Percentiles rank a stretch among this genome's conserved stretches.
Conservation (phyloP, 306 rosid species). For the Vachellia pachyceras region DNA sequence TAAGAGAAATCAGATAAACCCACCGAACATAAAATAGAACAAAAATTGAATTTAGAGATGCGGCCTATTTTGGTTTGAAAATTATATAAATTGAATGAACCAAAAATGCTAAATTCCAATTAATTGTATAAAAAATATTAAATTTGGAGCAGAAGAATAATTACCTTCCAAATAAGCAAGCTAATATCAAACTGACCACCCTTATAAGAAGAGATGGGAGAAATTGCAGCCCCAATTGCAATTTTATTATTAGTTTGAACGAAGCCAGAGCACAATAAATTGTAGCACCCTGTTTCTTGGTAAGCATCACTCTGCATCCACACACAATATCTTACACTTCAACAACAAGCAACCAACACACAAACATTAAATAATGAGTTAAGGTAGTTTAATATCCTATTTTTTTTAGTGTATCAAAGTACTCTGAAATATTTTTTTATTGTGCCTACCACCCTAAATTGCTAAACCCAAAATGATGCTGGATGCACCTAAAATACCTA, state of each 20-base stretch:
- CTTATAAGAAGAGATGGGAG: conserved; percentile 67
- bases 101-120: background rate
- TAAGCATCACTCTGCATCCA: conserved; percentile 75
- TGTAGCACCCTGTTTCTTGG: conserved; percentile 83
- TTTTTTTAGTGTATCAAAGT: too few species aligned
- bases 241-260: conserved; percentile 73
- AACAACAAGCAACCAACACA: conserved; percentile 9
- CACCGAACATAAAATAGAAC: background rate
- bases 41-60: background rate
- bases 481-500: too few species aligned
- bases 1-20: background rate
- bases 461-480: too few species aligned
- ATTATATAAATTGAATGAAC: background rate
- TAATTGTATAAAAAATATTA: background rate
- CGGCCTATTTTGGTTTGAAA: background rate
- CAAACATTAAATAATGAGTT: background rate
- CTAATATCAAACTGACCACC: conserved; percentile 82
- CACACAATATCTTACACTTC: conserved; percentile 11
- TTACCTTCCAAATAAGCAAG: conserved; percentile 90
- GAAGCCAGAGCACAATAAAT: conserved; percentile 79
- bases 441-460: too few species aligned
- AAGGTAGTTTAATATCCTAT: too few species aligned
- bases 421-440: too few species aligned
- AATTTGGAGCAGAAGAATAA: background rate
- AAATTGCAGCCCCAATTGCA: conserved; percentile 81